Evolutionary conservation across 192 early-diverging fungal species (phyloP).

Genomic region (Rhizoclosmatium globosum): DNA sequence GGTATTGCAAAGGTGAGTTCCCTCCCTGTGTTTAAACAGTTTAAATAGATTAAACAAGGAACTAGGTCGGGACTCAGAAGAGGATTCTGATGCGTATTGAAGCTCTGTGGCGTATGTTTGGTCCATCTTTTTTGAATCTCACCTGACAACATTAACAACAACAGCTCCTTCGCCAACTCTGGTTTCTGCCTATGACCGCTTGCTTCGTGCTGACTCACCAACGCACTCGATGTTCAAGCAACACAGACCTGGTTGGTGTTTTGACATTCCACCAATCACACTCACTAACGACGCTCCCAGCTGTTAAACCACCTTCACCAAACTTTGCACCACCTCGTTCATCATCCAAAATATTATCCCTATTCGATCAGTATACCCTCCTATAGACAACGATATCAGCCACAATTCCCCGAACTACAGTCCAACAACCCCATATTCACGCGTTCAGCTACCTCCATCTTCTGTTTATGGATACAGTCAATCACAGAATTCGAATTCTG

Average conservation of each 20-base stretch:
- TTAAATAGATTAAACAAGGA: not conserved
- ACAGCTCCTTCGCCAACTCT: constrained; percentile 1
- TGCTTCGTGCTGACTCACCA: not conserved
- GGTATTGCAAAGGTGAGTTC: constrained; percentile 1
- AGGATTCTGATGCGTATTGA: constrained; percentile 24
- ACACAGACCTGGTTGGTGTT: not conserved
- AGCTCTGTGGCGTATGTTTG: not conserved
- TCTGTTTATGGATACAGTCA: not conserved
- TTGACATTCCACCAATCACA: not conserved
- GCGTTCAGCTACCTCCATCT: too few relatives aligned
- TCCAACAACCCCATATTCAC: too few relatives aligned
- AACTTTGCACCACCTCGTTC: too few relatives aligned
- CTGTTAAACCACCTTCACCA: too few relatives aligned
- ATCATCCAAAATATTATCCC: too few relatives aligned
- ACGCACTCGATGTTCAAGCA: not conserved
- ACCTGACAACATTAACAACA: not conserved
- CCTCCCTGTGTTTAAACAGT: not conserved
- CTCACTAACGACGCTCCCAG: too few relatives aligned
- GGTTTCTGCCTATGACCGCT: not conserved
- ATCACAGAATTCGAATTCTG: not conserved
- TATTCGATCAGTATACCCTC: too few relatives aligned
- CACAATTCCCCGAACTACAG: too few relatives aligned
- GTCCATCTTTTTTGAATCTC: not conserved
- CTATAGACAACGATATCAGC: too few relatives aligned
- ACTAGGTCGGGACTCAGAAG: constrained; percentile 22